phyloP scores from a whole-genome alignment of 306 rosid species.

The Cucurbita moschata region DNA sequence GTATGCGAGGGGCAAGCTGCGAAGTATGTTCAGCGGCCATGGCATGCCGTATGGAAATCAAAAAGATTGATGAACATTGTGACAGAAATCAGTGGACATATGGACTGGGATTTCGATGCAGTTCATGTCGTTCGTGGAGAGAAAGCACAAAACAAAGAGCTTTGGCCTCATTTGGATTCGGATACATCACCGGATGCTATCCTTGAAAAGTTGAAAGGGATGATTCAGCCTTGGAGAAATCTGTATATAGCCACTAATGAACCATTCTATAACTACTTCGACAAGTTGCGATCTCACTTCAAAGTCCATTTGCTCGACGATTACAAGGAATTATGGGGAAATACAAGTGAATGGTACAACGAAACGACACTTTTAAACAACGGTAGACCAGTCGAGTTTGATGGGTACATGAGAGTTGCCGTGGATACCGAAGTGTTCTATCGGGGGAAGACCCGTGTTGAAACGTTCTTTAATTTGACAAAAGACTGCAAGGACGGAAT shows the following conservation, averaged over 20 bases:
- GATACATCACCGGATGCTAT: slow-evolving; percentile 74
- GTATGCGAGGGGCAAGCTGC: slow-evolving; percentile 94
- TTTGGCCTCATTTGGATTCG: slow-evolving; percentile 82
- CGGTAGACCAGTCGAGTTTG: slow-evolving; percentile 79
- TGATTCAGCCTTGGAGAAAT: slow-evolving; percentile 78
- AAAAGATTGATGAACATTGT: slow-evolving; percentile 97
- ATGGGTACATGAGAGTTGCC: slow-evolving; percentile 96
- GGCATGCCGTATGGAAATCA: slow-evolving; percentile 97
- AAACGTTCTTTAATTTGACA: slow-evolving; percentile 83
- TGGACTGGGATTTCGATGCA: slow-evolving; percentile 99
- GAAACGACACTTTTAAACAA: slow-evolving; percentile 56
- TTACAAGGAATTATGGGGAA: slow-evolving; percentile 78
- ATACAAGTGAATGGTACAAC: slow-evolving; percentile 83
- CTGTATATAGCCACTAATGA: slow-evolving; percentile 86
- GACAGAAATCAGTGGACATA: slow-evolving; percentile 59
- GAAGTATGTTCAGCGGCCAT: slow-evolving; percentile 71
- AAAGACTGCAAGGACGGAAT: slow-evolving; percentile 92
- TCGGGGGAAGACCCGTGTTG: slow-evolving; percentile 73
- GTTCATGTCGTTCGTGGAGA: slow-evolving; percentile 88
- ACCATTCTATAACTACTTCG: slow-evolving; percentile 81
- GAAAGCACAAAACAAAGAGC: slow-evolving; percentile 73
- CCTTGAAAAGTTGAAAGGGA: slow-evolving; percentile 59
- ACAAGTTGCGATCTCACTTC: slow-evolving; percentile 73
- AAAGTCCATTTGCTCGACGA: slow-evolving; percentile 93
- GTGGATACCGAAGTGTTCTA: slow-evolving; percentile 94